Evolutionary conservation across 441 rosid genomes (phyloP).

Genomic region (Hypseocharis bilobata): DNA sequence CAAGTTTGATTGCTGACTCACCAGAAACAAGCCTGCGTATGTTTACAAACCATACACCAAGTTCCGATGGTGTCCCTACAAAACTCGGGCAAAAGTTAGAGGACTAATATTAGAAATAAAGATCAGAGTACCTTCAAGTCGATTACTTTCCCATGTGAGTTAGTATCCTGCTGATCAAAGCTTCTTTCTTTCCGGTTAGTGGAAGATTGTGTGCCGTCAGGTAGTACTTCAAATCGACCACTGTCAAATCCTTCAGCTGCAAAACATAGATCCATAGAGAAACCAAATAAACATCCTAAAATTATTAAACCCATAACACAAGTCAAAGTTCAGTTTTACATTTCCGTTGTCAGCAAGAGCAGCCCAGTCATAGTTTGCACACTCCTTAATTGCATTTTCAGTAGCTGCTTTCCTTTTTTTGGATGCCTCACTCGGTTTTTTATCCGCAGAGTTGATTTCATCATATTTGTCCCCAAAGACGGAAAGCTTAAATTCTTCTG

Average conservation of each 20-base stretch:
- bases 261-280: conserved; percentile 4
- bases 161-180: conserved; percentile 53
- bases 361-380: conserved; percentile 50
- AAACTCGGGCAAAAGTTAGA: too few species aligned
- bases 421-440: conserved; percentile 42
- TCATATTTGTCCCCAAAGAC: conserved; percentile 57
- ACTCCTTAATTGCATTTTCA: conserved; percentile 39
- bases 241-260: conserved; percentile 76
- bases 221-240: conserved; percentile 55
- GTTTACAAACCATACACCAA: too few species aligned
- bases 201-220: conserved; percentile 56
- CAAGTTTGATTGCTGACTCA: too few species aligned
- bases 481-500: conserved; percentile 63
- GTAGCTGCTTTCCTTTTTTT: conserved; percentile 56
- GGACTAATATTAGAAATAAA: too few species aligned
- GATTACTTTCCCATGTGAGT: conserved; percentile 53
- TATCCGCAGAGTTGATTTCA: conserved; percentile 31
- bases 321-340: conserved; percentile 34
- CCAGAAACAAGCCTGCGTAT: too few species aligned
- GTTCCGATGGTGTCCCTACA: too few species aligned
- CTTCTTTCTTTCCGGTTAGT: conserved; percentile 63
- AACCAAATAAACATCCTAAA: too few species aligned
- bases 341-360: conserved; percentile 68
- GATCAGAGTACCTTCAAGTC: neutral
- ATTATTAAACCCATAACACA: too few species aligned